Percentiles rank a stretch among this genome's conserved stretches.
phyloP scores from a whole-genome alignment of 805 yeast genomes.

The Ogataea parapolymorpha region DNA sequence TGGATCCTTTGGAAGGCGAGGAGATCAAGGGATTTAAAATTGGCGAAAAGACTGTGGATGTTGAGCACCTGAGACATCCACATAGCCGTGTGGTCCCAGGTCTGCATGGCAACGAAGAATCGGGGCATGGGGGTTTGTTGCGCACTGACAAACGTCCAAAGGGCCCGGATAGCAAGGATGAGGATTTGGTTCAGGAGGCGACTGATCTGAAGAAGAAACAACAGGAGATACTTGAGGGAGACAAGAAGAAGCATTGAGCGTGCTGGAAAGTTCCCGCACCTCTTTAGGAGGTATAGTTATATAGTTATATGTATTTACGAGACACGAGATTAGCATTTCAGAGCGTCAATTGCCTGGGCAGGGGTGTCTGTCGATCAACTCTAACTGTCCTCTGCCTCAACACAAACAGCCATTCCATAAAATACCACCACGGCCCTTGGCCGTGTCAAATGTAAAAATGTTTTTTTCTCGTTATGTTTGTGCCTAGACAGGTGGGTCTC shows the following conservation, averaged over 20 bases:
- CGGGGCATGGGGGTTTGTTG: constrained; percentile 5
- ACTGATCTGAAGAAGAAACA: neutral
- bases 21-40: constrained; percentile 6
- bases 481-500: constrained; percentile 10
- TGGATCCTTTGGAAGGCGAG: constrained; percentile 10
- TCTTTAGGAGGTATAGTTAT: too few species aligned
- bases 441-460: neutral
- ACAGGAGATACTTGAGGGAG: neutral
- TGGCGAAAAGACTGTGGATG: constrained; percentile 9
- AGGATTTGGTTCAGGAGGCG: neutral
- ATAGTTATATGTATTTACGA: too few species aligned
- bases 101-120: neutral
- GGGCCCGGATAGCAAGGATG: neutral
- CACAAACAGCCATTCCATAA: too few species aligned
- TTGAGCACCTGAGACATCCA: constrained; percentile 4
- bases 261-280: too few species aligned
- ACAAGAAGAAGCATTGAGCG: neutral
- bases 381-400: too few species aligned
- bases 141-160: constrained; percentile 7
- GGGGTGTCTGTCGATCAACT: too few species aligned
- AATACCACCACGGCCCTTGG: too few species aligned
- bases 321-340: too few species aligned
- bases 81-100: neutral
- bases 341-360: too few species aligned
- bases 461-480: constrained; percentile 1